These are phyloP conservation scores for Syzygium grande DNA, from an alignment of 345 rosid species.

Conservation along the genomic window DNA sequence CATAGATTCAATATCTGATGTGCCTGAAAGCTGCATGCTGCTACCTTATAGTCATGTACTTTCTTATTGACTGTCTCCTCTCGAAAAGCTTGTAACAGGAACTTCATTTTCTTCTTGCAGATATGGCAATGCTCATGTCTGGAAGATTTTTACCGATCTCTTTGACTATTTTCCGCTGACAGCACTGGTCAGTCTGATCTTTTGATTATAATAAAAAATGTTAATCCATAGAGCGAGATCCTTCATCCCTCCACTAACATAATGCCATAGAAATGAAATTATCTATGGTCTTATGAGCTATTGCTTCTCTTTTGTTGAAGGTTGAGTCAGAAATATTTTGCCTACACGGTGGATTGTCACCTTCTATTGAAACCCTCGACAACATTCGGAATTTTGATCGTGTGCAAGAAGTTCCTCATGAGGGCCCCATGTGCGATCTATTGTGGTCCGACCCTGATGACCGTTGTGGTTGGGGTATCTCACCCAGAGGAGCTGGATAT, in stretches of 20 bases:
- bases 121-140: conserved; percentile 89
- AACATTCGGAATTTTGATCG: conserved; percentile 89
- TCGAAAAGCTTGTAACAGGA: background rate
- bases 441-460: conserved; percentile 98
- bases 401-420: conserved; percentile 96
- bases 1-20: background rate
- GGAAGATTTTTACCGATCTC: conserved; percentile 88
- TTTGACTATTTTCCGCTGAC: conserved; percentile 94
- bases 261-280: background rate
- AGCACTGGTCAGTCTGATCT: conserved; percentile 68
- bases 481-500: conserved; percentile 96
- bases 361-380: conserved; percentile 86
- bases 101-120: conserved; percentile 22
- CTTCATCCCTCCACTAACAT: background rate
- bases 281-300: background rate
- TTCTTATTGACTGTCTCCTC: background rate
- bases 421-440: conserved; percentile 99
- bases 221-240: background rate
- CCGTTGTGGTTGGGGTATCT: conserved; percentile 95
- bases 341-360: conserved; percentile 90
- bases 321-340: conserved; percentile 95
- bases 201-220: background rate
- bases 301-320: conserved; percentile 21
- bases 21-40: background rate
- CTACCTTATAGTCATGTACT: background rate